Base-by-base conservation (phyloP, 140 eudicot genomes). In the Erigeron philadelphicus region DNA sequence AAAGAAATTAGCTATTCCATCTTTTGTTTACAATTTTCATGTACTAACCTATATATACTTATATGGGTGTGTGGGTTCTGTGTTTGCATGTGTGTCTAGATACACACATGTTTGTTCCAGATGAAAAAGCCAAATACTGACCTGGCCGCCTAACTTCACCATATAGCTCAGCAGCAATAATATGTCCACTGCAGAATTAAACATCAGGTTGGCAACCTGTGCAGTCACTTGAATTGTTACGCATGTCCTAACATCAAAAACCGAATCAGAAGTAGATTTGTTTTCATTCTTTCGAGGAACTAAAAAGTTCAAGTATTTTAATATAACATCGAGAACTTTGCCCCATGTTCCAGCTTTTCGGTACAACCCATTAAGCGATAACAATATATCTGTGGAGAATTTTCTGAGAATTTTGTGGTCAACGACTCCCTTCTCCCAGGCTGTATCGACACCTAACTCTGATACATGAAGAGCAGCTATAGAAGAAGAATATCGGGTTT, bases 131-230 rank as follows among this genome's bases (percentile, higher is more conserved):
- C 35, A 43, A 31, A 73, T 63, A 64, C 91, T 78, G 48, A 93
- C 98, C 96, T 89, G 96, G 59, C 96, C 90, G 61, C 95, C 89
- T 61, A 84, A 78, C 84, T 88, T 83, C 78, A 81, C 82, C 84
- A 93, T 75, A 81, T 93, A 93, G 82, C 75, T 81, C 57, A 93
- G 83, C 66, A 93, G 83, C 83, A 89, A 68, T 48, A 86, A 83
- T 53, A 93, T 74, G 69, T 85, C 93, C 70, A 89, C 70, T 52
- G 91, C 93, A 75, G 95, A 89, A 75, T 93, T 94, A 76, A 93
- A 89, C 95, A 93, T 86, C 78, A 82, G 84, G 81, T 80, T 85
- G 44, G 98, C 84, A 80, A 93, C 81, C 76, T 93, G 98, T 56
- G 93, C 79, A 52, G 94, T 93, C 63, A 94, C 88, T 74, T 93